These are phyloP conservation scores for Pseudoturritis turrita DNA, from an alignment of 345 rosid species.

Conservation along the genomic window DNA sequence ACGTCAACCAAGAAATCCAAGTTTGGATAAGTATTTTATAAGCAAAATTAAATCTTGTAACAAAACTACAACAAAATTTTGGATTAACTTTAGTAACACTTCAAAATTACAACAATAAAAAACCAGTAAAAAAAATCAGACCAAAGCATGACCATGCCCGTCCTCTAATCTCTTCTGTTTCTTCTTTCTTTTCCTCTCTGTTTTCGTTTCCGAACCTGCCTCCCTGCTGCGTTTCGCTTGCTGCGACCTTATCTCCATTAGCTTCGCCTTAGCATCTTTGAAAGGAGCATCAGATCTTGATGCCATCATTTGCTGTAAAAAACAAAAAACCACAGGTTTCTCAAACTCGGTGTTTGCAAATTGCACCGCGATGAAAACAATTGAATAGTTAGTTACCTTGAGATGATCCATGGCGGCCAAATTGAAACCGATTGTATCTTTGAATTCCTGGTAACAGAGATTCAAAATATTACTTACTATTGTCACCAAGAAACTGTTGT, in stretches of 20 bases:
- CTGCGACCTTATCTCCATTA: slow-evolving; percentile 53
- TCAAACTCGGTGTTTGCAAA: background rate
- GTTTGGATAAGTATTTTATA: slow-evolving; percentile 5
- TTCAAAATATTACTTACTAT: background rate
- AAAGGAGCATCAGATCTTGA: slow-evolving; percentile 83
- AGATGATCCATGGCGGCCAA: slow-evolving; percentile 98
- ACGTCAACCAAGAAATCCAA: slow-evolving; percentile 22
- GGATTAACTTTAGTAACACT: background rate
- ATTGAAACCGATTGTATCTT: slow-evolving; percentile 84
- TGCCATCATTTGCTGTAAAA: slow-evolving; percentile 80
- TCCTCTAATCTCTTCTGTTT: slow-evolving; percentile 51
- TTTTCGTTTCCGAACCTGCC: slow-evolving; percentile 45
- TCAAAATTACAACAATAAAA: background rate
- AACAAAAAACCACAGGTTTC: background rate
- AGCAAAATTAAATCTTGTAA: background rate
- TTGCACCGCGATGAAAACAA: background rate
- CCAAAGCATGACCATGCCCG: slow-evolving; percentile 36
- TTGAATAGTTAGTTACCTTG: slow-evolving; percentile 39
- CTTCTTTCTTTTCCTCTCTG: slow-evolving; percentile 58
- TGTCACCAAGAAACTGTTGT: background rate
- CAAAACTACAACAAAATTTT: background rate
- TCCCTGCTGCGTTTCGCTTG: slow-evolving; percentile 49
- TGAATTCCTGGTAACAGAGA: slow-evolving; percentile 57
- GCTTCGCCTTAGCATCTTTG: slow-evolving; percentile 66
- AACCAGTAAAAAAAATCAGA: background rate